Evolutionary conservation across 768 basidiomycete species (phyloP), one percentile per base, ranked within the genome.

Genomic region (Boletus vinaceobasis): DNA sequence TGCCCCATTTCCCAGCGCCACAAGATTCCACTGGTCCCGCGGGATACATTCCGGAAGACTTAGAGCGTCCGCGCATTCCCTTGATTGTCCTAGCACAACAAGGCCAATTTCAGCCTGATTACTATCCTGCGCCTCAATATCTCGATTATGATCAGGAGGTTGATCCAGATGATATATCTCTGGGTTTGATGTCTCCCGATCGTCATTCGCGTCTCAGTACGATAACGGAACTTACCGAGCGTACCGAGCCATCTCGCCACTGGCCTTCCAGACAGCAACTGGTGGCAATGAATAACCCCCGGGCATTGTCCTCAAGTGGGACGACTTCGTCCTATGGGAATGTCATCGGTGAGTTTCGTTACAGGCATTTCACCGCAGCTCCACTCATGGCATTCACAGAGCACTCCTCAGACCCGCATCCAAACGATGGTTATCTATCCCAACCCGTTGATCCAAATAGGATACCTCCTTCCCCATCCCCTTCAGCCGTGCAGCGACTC

Each of bases 201-300:
- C 69, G 59, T 15, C 48, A 60, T 48, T 70, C 74, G 32, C 74
- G 73, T 50, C 71, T 88, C 55, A 86, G 81, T 55, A 86, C 84
- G 5, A 90, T 90, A 55, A 76, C 80, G 23, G 88, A 90, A 70
- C 71, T 68, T 43, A 85, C 86, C 15, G 88, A 90, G 65, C 76
- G 76, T 33, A 84, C 87, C 35, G 86, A 84, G 57, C 73, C 76
- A 35, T 80, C 82, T 14, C 75, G 77, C 15, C 72, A 74, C 39
- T 79, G 78, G 75, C 75, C 75, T 29, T 73, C 77, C 29, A 71
- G 71, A 38, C 74, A 74, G 48, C 73, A 75, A 38, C 70, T 75
- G 31, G 58, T 70, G 32, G 64, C 71, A 38, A 73, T 75, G 52
- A 71, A 74, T 52, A 72, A 72, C 21, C 74, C 76, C 14, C 75